phyloP scores from a whole-genome alignment of 805 yeast species.

The Millerago galiae region DNA sequence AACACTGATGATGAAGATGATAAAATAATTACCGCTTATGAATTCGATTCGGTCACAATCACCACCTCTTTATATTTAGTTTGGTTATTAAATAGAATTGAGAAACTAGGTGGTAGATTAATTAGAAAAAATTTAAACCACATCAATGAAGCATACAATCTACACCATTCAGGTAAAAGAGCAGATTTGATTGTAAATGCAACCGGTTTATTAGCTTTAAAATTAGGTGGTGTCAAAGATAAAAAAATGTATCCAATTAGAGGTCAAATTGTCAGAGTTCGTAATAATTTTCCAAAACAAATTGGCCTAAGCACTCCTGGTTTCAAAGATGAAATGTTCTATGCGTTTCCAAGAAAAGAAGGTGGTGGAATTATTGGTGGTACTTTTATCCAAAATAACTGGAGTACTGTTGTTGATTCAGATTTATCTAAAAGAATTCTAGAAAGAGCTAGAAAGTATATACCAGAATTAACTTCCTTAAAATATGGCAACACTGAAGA shows the following conservation, averaged over 20 bases:
- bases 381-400: conserved; percentile 24
- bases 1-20: conserved; percentile 7
- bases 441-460: conserved; percentile 20
- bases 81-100: conserved; percentile 42
- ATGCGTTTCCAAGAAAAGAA: conserved; percentile 65
- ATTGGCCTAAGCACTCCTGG: conserved; percentile 30
- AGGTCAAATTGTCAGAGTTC: conserved; percentile 48
- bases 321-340: conserved; percentile 39
- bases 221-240: conserved; percentile 42
- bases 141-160: conserved; percentile 43
- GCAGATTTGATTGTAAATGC: conserved; percentile 53
- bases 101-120: conserved; percentile 41
- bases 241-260: conserved; percentile 41
- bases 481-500: conserved; percentile 26
- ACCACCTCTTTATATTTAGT: conserved; percentile 52
- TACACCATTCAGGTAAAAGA: conserved; percentile 31
- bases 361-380: conserved; percentile 73
- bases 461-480: conserved; percentile 27
- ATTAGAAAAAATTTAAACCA: conserved; percentile 34
- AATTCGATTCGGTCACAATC: conserved; percentile 50
- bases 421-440: conserved; percentile 41
- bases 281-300: conserved; percentile 22
- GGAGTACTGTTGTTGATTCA: conserved; percentile 32
- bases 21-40: conserved; percentile 35
- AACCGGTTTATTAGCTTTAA: conserved; percentile 45